A percentile compares a stretch with the other conserved stretches of the same genome.
Evolutionary conservation across 2,329 filamentous ascomycete species (phyloP).

Genomic region (Tolypocladium pustulatum): DNA sequence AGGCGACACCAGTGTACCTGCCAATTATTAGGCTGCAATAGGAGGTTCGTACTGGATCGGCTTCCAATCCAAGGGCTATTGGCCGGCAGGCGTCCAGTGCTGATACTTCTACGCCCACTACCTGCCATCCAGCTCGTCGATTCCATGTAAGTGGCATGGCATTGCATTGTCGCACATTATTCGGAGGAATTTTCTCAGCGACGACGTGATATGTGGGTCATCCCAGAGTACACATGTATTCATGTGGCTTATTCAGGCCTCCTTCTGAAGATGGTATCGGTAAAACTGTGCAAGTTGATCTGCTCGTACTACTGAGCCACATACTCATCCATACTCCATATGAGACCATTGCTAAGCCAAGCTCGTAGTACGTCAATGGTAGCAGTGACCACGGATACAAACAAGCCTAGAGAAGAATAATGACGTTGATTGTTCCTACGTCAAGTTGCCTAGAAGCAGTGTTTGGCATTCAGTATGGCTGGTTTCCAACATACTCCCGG

Average conservation of each 20-base stretch:
- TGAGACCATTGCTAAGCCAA: background rate
- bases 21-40: background rate
- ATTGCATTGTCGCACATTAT: background rate
- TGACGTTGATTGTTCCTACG: too few relatives aligned
- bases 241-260: background rate
- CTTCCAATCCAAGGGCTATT: background rate
- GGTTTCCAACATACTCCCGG: too few relatives aligned
- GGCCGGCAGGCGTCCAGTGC: background rate
- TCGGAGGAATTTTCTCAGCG: background rate
- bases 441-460: too few relatives aligned
- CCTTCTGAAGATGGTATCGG: background rate
- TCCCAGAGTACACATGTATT: background rate
- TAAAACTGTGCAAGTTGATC: background rate
- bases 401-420: too few relatives aligned
- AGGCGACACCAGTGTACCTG: background rate
- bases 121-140: background rate
- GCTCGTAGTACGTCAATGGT: background rate
- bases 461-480: too few relatives aligned
- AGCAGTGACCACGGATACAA: background rate
- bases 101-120: background rate
- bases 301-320: background rate
- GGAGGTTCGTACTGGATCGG: background rate
- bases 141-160: too few relatives aligned
- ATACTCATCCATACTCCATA: background rate
- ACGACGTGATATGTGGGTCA: too few relatives aligned